phyloP scores from a whole-genome alignment of 805 yeast species.

The Debaryomyces hansenii region DNA sequence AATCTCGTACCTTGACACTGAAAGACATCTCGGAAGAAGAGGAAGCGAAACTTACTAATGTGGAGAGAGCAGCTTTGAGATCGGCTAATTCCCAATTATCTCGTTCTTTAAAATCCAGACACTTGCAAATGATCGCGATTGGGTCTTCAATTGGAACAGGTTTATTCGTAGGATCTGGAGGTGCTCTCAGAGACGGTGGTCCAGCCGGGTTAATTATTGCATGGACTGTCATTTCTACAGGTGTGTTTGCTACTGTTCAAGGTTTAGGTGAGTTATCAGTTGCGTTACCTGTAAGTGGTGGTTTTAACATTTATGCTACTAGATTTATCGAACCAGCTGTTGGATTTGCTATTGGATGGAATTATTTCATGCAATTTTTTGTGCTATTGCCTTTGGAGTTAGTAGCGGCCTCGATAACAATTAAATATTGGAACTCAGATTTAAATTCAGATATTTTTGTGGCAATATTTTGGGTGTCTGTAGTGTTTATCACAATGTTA shows the following conservation, averaged over 20 bases:
- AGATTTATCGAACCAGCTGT: constrained; percentile 59
- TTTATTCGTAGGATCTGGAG: constrained; percentile 59
- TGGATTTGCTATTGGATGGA: constrained; percentile 48
- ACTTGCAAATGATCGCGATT: constrained; percentile 65
- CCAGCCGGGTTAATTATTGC: constrained; percentile 63
- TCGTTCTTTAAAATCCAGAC: constrained; percentile 55
- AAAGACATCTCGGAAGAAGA: constrained; percentile 15
- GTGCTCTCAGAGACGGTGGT: constrained; percentile 52
- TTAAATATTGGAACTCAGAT: constrained; percentile 51
- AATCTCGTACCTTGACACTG: constrained; percentile 17
- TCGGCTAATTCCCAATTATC: constrained; percentile 59
- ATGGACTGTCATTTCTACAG: constrained; percentile 51
- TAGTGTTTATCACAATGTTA: constrained; percentile 48
- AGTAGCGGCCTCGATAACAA: constrained; percentile 56
- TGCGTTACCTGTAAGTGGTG: constrained; percentile 63
- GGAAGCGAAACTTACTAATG: constrained; percentile 19
- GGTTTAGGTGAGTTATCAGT: constrained; percentile 62
- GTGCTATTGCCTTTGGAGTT: constrained; percentile 55
- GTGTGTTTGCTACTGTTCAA: constrained; percentile 61
- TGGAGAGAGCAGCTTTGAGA: constrained; percentile 28
- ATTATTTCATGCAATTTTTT: constrained; percentile 28
- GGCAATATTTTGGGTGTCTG: constrained; percentile 47
- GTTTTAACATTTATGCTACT: constrained; percentile 59
- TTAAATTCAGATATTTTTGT: constrained; percentile 63
- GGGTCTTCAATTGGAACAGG: constrained; percentile 74